phyloP scores from a whole-genome alignment of 768 basidiomycete species.

The Auricularia cornea region DNA sequence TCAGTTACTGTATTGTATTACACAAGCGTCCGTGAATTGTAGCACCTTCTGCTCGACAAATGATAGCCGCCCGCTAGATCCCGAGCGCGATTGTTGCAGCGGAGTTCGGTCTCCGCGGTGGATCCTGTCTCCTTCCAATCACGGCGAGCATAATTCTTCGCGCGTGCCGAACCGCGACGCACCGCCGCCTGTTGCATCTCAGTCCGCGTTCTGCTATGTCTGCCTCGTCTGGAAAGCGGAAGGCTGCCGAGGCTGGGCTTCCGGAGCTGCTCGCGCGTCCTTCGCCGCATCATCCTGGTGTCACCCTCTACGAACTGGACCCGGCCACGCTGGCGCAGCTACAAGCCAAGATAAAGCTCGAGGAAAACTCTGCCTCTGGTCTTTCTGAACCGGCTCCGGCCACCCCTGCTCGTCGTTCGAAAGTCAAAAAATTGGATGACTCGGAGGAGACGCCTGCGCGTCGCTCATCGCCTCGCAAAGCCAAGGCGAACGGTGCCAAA shows the following conservation, averaged over 20 bases:
- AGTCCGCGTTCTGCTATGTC: neutral
- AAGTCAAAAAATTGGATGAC: conserved; percentile 22
- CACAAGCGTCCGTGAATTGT: too few relatives aligned
- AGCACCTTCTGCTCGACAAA: too few relatives aligned
- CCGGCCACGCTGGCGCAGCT: conserved; percentile 13
- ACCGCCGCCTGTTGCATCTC: too few relatives aligned
- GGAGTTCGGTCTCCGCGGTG: too few relatives aligned
- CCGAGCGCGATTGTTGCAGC: too few relatives aligned
- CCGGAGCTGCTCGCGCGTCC: conserved; percentile 15
- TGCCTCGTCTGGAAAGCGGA: neutral
- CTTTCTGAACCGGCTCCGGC: conserved; percentile 13
- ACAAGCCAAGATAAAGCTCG: conserved; percentile 13
- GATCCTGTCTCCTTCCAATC: too few relatives aligned
- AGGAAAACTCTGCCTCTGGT: conserved; percentile 8
- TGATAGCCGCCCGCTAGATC: too few relatives aligned
- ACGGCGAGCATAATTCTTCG: too few relatives aligned
- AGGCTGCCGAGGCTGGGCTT: neutral
- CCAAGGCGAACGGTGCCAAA: neutral
- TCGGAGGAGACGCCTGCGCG: conserved; percentile 10
- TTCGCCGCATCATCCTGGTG: conserved; percentile 35
- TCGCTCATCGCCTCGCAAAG: neutral
- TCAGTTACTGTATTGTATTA: too few relatives aligned
- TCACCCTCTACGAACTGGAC: conserved; percentile 12
- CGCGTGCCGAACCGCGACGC: too few relatives aligned
- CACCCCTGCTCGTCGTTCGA: conserved; percentile 16